phyloP scores from a whole-genome alignment of 1,284 basidiomycete species.

The Porogramme epimiltina region DNA sequence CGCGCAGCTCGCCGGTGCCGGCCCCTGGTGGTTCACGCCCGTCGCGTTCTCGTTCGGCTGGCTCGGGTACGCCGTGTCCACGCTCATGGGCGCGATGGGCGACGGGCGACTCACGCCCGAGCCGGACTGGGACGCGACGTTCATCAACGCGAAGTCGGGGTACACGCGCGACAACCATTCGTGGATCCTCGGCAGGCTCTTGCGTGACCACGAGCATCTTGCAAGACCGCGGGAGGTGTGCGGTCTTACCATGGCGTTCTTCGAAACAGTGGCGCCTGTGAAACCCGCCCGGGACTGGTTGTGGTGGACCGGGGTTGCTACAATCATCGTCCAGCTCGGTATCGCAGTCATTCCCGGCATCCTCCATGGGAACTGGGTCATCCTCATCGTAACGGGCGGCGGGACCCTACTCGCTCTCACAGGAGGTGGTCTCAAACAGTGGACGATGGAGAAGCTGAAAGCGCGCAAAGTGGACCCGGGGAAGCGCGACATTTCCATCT shows the following conservation, averaged over 20 bases:
- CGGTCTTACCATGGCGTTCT: constrained; percentile 18
- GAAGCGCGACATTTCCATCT: constrained; percentile 22
- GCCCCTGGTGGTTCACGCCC: constrained; percentile 24
- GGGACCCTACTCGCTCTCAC: constrained; percentile 26
- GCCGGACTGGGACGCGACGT: constrained; percentile 24
- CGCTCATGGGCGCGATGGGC: constrained; percentile 28
- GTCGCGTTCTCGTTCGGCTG: constrained; percentile 39
- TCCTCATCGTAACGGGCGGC: constrained; percentile 26
- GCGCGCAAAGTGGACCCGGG: constrained; percentile 13
- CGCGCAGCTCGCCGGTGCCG: constrained; percentile 29
- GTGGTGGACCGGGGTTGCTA: constrained; percentile 23
- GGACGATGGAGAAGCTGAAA: constrained; percentile 29
- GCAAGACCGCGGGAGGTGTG: not conserved
- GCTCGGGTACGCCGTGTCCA: constrained; percentile 33
- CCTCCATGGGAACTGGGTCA: constrained; percentile 24
- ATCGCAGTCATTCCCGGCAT: constrained; percentile 27
- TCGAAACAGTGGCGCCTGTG: constrained; percentile 11
- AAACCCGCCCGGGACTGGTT: constrained; percentile 27
- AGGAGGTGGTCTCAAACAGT: constrained; percentile 29
- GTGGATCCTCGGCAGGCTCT: constrained; percentile 31
- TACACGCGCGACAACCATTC: constrained; percentile 26
- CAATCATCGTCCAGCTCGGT: constrained; percentile 26
- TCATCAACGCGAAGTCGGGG: constrained; percentile 28
- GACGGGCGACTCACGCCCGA: constrained; percentile 29
- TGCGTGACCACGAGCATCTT: constrained; percentile 25